Percentiles rank a stretch among this genome's conserved stretches.
phyloP scores from a whole-genome alignment of 208 protist genomes.

The Crithidia expoeki region DNA sequence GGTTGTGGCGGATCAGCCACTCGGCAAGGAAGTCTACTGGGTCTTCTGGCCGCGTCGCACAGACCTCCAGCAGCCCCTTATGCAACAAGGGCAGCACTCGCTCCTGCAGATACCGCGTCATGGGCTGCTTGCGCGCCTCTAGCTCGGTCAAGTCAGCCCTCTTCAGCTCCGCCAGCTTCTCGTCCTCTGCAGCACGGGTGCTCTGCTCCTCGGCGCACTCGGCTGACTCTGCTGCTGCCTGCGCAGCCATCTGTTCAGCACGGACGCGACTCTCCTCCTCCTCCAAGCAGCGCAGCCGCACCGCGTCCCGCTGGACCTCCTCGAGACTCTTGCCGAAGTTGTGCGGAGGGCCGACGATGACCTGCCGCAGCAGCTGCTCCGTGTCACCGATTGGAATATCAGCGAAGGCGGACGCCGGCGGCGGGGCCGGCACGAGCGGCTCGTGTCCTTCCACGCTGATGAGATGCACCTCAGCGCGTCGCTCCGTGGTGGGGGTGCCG shows the following conservation, averaged over 20 bases:
- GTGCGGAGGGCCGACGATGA: constrained; percentile 79
- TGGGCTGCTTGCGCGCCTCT: constrained; percentile 81
- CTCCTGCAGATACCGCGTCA: constrained; percentile 90
- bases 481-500: constrained; percentile 38
- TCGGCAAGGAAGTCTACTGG: constrained; percentile 95
- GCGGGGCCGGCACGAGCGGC: constrained; percentile 70
- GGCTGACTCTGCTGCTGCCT: constrained; percentile 40
- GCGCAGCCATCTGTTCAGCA: constrained; percentile 23
- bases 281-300: constrained; percentile 56
- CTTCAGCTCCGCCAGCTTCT: constrained; percentile 43
- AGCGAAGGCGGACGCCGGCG: constrained; percentile 65
- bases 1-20: constrained; percentile 93
- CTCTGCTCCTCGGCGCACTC: constrained; percentile 36
- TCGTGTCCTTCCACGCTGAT: constrained; percentile 60
- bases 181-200: constrained; percentile 20
- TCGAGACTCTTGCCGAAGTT: constrained; percentile 91
- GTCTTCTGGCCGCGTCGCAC: constrained; percentile 89
- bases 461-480: constrained; percentile 38
- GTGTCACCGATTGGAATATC: constrained; percentile 35
- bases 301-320: constrained; percentile 73
- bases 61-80: constrained; percentile 94
- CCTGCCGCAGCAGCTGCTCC: constrained; percentile 52
- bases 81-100: constrained; percentile 93
- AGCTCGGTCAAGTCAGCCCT: constrained; percentile 79
- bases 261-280: constrained; percentile 52